Evolutionary conservation across 2,329 filamentous ascomycete genomes (phyloP).

Genomic region (Chaetothyriales sp.): DNA sequence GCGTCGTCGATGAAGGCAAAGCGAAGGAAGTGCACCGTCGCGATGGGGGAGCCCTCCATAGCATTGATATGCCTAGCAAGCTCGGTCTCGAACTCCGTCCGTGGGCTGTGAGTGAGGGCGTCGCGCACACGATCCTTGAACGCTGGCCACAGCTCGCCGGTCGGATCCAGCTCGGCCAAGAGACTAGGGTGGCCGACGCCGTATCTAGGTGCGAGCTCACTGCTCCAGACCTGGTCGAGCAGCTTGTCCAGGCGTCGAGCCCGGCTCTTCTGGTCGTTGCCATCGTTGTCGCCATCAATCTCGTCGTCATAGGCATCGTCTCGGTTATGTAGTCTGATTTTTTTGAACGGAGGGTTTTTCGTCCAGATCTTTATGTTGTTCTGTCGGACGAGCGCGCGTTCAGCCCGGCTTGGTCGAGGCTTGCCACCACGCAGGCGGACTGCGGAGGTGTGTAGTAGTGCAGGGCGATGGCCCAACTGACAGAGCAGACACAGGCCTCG

Average conservation of each 20-base stretch:
- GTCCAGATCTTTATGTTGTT: neutral
- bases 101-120: neutral
- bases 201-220: neutral
- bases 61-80: neutral
- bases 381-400: neutral
- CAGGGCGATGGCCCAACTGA: neutral
- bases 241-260: neutral
- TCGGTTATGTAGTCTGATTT: neutral
- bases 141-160: neutral
- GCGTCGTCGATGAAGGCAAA: slow-evolving; percentile 15
- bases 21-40: slow-evolving; percentile 1
- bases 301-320: neutral
- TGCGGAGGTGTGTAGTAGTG: neutral
- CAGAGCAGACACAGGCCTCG: neutral
- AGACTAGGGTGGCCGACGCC: neutral
- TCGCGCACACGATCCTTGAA: neutral
- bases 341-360: neutral
- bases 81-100: neutral
- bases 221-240: neutral
- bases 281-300: neutral
- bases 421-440: neutral
- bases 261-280: neutral
- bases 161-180: neutral
- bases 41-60: neutral
- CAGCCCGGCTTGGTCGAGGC: neutral